Evolutionary conservation across 2,329 filamentous ascomycete genomes (phyloP), one percentile per base, ranked within the genome.

Genomic region (Aspergillus novoparasiticus): DNA sequence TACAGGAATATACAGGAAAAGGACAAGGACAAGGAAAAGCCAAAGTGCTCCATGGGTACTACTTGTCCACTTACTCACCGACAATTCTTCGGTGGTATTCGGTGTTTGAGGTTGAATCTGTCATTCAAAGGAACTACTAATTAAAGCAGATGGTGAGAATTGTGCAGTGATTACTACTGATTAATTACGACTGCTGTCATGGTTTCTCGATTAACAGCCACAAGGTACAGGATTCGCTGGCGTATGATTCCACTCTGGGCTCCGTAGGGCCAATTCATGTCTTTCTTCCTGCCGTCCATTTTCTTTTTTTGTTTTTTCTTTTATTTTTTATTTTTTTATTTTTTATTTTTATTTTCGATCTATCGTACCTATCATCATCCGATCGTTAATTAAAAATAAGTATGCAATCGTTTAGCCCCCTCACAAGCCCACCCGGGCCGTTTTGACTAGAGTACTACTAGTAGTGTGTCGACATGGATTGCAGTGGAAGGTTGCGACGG

Each of bases 381-480:
- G 58, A 57, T 43, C 53, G 39, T 10, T 34, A 45, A 61, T 63
- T 50, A 11, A 34, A 32, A 28, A 30, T 53, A 59, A 28, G 10
- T 34, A 58, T 39, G 23, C 32, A 51, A 51, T 41, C 32, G 11
- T 26, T 46, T 34, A 21, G 6, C 12, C 51, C 58, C 39, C 45
- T 59, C 48, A 43, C 48, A 62, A 41, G 36, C 48, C 57, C 57
- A 60, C 54, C 62, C 62, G 59, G 59, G 51, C 59, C 62, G 62
- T 59, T 62, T 46, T 34, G 30, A 28, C 45, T 55, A 55, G 56
- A 41, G 39, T 41, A 41, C 39, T 9, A n/a, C 16, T 41, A 61
- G 53, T 64, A 43, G 58, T 36, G 51, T 14, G 51, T 34, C 3
- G 50, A 53, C 51, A 58, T 53, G 51, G 59, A 53, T 60, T 48